Percentiles rank a stretch among this genome's conserved stretches.
Evolutionary conservation across 805 yeast species (phyloP).

Genomic region (Hanseniaspora occidentalis): DNA sequence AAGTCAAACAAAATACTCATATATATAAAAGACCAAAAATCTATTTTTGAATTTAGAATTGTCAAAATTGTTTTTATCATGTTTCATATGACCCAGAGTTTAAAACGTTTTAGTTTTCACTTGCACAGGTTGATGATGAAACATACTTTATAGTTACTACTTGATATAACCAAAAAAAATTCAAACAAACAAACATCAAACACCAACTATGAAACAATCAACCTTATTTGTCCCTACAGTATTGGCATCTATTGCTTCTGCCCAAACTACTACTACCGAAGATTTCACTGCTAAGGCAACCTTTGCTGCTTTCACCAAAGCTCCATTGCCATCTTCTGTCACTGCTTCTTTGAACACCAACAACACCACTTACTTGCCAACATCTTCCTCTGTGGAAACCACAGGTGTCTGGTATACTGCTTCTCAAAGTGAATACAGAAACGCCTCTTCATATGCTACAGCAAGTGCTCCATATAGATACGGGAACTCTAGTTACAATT

Average conservation of each 20-base stretch:
- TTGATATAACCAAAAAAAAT: not conserved
- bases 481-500: conserved; percentile 5
- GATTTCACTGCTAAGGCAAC: conserved; percentile 14
- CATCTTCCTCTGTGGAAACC: conserved; percentile 1
- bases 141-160: too few relatives aligned
- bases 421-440: not conserved
- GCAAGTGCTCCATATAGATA: not conserved
- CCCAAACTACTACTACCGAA: conserved; percentile 11
- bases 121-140: too few relatives aligned
- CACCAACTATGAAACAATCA: not conserved
- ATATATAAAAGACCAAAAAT: too few relatives aligned
- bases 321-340: conserved; percentile 2
- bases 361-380: not conserved
- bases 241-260: conserved; percentile 9
- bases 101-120: too few relatives aligned
- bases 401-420: too few relatives aligned
- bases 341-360: not conserved
- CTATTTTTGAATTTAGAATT: too few relatives aligned
- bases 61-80: too few relatives aligned
- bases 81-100: too few relatives aligned
- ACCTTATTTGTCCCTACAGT: not conserved
- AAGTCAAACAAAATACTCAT: too few relatives aligned
- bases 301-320: conserved; percentile 9
- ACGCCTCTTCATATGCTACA: not conserved
- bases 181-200: not conserved